Evolutionary conservation across 163 green algal species (phyloP).

Genomic region (Scenedesmus sp.): DNA sequence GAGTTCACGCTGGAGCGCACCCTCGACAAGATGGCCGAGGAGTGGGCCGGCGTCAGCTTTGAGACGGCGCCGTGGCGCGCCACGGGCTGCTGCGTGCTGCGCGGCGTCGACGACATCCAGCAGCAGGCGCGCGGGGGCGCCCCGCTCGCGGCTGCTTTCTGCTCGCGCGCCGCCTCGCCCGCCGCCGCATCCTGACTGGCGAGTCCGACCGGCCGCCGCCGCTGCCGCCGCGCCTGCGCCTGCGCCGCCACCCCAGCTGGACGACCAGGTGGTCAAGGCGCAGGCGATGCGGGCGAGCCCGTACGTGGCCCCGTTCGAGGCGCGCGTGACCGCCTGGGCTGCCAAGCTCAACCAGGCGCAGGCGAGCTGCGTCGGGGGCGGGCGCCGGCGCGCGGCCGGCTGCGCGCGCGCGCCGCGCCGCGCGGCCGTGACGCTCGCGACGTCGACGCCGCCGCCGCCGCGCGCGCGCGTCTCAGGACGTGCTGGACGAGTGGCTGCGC

Average conservation of each 20-base stretch:
- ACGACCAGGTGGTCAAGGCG: conserved; percentile 71
- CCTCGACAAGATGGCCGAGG: conserved; percentile 65
- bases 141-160: too few relatives aligned
- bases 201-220: too few relatives aligned
- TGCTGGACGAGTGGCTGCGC: conserved; percentile 80
- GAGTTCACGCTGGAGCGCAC: conserved; percentile 58
- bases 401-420: too few relatives aligned
- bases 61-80: conserved; percentile 76
- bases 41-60: conserved; percentile 70
- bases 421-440: too few relatives aligned
- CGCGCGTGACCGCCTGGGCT: conserved; percentile 71
- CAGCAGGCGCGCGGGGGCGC: too few relatives aligned
- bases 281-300: conserved; percentile 76
- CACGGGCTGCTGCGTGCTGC: conserved; percentile 81
- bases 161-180: too few relatives aligned
- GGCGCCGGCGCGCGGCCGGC: too few relatives aligned
- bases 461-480: conserved; percentile 67
- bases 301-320: conserved; percentile 77
- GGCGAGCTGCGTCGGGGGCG: conserved; percentile 50
- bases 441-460: too few relatives aligned
- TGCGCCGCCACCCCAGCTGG: conserved; percentile 13
- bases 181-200: too few relatives aligned
- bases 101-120: conserved; percentile 60
- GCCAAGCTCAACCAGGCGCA: conserved; percentile 65
- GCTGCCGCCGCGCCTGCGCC: too few relatives aligned